Evolutionary conservation across 805 yeast genomes (phyloP).

Genomic region (Priceomyces medius): DNA sequence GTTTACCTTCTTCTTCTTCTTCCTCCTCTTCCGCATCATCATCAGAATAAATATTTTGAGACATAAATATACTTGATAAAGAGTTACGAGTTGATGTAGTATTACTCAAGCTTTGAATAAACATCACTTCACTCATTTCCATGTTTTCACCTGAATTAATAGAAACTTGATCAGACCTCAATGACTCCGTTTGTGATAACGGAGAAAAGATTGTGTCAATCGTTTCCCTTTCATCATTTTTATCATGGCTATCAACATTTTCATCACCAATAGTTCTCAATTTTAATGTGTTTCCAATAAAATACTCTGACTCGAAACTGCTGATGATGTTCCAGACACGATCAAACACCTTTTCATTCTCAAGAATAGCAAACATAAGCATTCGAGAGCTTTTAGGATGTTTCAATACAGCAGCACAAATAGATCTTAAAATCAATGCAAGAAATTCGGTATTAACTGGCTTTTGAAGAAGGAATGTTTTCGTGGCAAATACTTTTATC

Average conservation of each 20-base stretch:
- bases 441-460: slow-evolving; percentile 52
- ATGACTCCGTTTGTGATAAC: slow-evolving; percentile 7
- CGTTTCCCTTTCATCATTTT: neutral
- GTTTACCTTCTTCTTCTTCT: slow-evolving; percentile 14
- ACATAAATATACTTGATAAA: slow-evolving; percentile 2
- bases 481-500: slow-evolving; percentile 36
- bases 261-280: slow-evolving; percentile 9
- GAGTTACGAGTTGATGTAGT: slow-evolving; percentile 1
- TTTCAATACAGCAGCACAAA: slow-evolving; percentile 52
- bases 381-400: slow-evolving; percentile 53
- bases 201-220: neutral
- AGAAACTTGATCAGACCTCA: slow-evolving; percentile 11
- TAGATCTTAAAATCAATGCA: slow-evolving; percentile 57
- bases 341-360: slow-evolving; percentile 38
- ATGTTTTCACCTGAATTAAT: slow-evolving; percentile 1
- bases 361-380: slow-evolving; percentile 50
- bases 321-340: slow-evolving; percentile 34
- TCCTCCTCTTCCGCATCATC: slow-evolving; percentile 1
- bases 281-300: slow-evolving; percentile 18
- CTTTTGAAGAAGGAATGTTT: slow-evolving; percentile 34
- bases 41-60: neutral
- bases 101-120: slow-evolving; percentile 8
- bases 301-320: slow-evolving; percentile 23
- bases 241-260: slow-evolving; percentile 5
- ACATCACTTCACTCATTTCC: slow-evolving; percentile 8